Conservation (phyloP, 2,329 filamentous ascomycete genomes). For the Magnaporthiopsis rhizophila region DNA sequence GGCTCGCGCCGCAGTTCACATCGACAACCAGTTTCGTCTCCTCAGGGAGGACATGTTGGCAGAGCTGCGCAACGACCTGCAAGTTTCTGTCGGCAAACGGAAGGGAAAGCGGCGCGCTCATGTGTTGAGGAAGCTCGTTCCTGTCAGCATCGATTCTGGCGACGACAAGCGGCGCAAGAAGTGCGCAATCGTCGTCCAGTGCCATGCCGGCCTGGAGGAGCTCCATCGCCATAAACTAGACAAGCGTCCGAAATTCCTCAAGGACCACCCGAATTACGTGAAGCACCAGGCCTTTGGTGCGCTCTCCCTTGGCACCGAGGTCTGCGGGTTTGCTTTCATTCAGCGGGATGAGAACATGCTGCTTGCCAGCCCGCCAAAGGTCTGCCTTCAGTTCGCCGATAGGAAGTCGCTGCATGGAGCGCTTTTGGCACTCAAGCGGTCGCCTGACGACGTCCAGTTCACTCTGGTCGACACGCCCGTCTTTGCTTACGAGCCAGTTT, state of each 20-base stretch:
- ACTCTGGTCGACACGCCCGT: conserved; percentile 55
- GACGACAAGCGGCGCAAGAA: conserved; percentile 20
- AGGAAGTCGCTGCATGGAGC: conserved; percentile 34
- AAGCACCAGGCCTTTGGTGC: conserved; percentile 56
- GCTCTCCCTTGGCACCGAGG: conserved; percentile 39
- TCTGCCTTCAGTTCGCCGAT: conserved; percentile 45
- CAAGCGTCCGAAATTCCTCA: conserved; percentile 36
- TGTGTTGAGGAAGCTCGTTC: conserved; percentile 29
- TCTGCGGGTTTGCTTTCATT: conserved; percentile 54
- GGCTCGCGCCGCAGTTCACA: conserved; percentile 38
- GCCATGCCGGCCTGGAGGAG: conserved; percentile 31
- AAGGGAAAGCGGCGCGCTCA: conserved; percentile 30
- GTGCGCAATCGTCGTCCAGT: conserved; percentile 32
- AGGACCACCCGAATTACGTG: conserved; percentile 40
- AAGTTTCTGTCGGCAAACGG: conserved; percentile 40
- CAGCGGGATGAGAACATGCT: conserved; percentile 43
- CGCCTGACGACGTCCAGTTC: conserved; percentile 31
- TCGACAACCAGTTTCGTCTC: conserved; percentile 66
- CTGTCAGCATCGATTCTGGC: conserved; percentile 29
- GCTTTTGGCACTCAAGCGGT: conserved; percentile 32
- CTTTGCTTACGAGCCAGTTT: conserved; percentile 62
- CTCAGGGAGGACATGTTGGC: conserved; percentile 63
- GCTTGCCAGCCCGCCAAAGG: conserved; percentile 29
- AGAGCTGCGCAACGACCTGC: conserved; percentile 55
- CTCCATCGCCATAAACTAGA: conserved; percentile 25